phyloP scores from a whole-genome alignment of 129 eudicot genomes.

The Mikania micrantha region DNA sequence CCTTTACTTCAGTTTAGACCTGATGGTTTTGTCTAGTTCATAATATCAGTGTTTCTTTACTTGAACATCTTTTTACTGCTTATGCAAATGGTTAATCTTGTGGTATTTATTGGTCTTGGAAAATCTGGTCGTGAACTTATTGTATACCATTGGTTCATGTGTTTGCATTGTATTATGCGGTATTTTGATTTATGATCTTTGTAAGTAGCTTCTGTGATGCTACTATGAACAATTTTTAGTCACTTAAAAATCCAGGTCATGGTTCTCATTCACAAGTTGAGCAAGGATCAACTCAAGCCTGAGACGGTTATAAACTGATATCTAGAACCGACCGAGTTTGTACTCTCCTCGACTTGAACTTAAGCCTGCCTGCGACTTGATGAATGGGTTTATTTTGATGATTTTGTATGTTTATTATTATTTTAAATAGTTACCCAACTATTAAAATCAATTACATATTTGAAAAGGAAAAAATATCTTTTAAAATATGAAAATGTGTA shows the following conservation, averaged over 20 bases:
- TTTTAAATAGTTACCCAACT: too few relatives aligned
- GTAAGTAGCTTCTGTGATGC: not conserved
- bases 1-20: not conserved
- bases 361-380: too few relatives aligned
- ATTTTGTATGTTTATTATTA: too few relatives aligned
- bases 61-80: not conserved
- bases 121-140: not conserved
- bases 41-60: slow-evolving; percentile 14
- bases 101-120: not conserved
- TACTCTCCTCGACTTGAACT: too few relatives aligned
- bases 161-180: not conserved
- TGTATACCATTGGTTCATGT: not conserved
- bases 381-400: too few relatives aligned
- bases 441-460: too few relatives aligned
- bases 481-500: too few relatives aligned
- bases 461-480: too few relatives aligned
- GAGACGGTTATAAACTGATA: not conserved
- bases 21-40: slow-evolving; percentile 9
- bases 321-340: too few relatives aligned
- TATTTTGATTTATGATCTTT: not conserved
- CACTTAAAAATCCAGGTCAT: not conserved
- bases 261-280: not conserved
- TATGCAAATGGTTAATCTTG: slow-evolving; percentile 5
- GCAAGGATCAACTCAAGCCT: not conserved
- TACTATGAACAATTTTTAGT: not conserved